phyloP scores from a whole-genome alignment of 176 grass and related monocot species.

The Miscanthus lutarioriparius region DNA sequence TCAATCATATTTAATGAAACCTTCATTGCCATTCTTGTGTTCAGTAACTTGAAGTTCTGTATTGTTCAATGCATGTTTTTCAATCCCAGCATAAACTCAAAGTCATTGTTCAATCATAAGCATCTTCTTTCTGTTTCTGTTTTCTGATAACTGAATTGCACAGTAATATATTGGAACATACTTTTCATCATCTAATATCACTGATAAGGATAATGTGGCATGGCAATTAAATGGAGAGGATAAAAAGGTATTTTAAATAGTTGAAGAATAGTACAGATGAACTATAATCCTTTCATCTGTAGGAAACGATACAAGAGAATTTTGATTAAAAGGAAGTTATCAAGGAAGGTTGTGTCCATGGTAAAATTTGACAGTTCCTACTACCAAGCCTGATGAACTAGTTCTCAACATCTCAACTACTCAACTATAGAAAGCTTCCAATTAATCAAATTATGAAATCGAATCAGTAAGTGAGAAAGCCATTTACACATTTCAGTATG shows the following conservation, averaged over 20 bases:
- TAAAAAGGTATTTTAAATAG: background rate
- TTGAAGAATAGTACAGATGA: background rate
- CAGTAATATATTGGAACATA: background rate
- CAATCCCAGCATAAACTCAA: background rate
- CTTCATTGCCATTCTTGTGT: no score
- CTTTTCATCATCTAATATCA: background rate
- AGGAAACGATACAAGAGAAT: background rate
- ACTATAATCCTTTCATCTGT: background rate
- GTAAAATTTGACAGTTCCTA: background rate
- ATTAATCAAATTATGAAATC: background rate
- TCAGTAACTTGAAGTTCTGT: no score
- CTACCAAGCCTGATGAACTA: conserved; percentile 1
- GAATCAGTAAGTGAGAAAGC: background rate
- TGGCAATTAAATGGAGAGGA: background rate
- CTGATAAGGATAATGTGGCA: background rate
- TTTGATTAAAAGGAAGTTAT: background rate
- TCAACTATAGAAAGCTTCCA: background rate
- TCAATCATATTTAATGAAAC: no score
- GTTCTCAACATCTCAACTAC: background rate
- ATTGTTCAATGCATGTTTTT: no score
- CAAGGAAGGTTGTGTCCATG: background rate
- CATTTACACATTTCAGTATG: background rate
- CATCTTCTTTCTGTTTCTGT: background rate
- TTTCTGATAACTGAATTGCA: background rate
- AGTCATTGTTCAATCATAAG: background rate